Evolutionary conservation across 441 rosid species (phyloP).

Genomic region (Biscutella laevigata): DNA sequence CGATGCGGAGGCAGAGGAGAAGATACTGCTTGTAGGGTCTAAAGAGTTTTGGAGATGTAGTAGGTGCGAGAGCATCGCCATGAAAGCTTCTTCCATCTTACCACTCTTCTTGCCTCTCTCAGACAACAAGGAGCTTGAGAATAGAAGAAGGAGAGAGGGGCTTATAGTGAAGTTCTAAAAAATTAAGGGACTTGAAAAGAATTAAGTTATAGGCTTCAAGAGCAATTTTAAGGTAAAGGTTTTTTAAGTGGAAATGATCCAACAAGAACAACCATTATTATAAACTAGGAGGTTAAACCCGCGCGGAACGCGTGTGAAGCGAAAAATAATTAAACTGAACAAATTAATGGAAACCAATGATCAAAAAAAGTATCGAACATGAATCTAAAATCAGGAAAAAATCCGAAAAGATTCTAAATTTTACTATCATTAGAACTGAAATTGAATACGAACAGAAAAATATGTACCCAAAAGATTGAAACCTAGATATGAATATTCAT

Average conservation of each 20-base stretch:
- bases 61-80: constrained; percentile 57
- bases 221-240: neutral
- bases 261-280: constrained; percentile 10
- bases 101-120: constrained; percentile 10
- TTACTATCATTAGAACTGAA: no score
- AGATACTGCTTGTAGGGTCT: constrained; percentile 53
- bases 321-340: no score
- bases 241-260: neutral
- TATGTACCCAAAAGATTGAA: no score
- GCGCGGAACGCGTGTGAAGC: no score
- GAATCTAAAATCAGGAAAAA: no score
- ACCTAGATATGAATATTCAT: no score
- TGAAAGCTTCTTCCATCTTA: constrained; percentile 51
- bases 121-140: neutral
- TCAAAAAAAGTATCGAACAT: no score
- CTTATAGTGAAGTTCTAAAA: neutral
- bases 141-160: neutral
- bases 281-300: no score
- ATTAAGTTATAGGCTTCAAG: neutral
- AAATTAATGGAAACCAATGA: no score
- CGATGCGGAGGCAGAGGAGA: constrained; percentile 45
- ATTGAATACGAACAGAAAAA: no score
- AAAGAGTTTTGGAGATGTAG: constrained; percentile 78
- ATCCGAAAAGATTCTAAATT: no score
- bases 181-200: neutral